Evolutionary conservation across 73 alveolate genomes (phyloP), one percentile per base, ranked within the genome.

Genomic region (Paramecium pentaurelia): DNA sequence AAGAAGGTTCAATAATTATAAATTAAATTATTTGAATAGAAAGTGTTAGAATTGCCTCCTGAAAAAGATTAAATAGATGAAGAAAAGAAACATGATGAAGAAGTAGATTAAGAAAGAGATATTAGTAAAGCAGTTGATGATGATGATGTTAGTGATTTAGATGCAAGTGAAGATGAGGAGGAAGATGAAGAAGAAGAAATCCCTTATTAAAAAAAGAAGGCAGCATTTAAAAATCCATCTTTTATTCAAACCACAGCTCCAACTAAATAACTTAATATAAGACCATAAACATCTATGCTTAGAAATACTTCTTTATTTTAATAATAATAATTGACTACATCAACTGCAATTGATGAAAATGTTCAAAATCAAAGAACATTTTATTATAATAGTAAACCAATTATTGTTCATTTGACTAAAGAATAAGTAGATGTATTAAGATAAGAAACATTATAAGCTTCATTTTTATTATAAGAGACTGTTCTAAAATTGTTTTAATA

Each of bases 101-200:
- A 54, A 5, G 30, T 6, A 3, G 70, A 54, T n/a, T 54, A 71
- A 16, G 84, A 86, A 34, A 47, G 58, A 60, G 89, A 93, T 42
- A 71, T 20, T 27, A 97, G 89, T 86, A 92, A 95, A 60, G 64
- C 40, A 73, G 86, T 20, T 89, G 88, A 95, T 77, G 87, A 88
- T 0, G 92, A 84, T 10, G 96, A 86, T 68, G 92, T 71, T 27
- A 86, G 34, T 6, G 86, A 25, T 12, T 51, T 36, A 25, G 60
- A 49, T 0, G 0, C 8, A 18, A 54, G 70, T 54, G 70, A 54
- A 1, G 60, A 47, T 1, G 60, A 47, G 1, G 91, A 64, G 8
- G 60, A 25, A 22, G 86, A 47, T 37, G 80, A 88, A 16, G 77
- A 89, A 16, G 88, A 71, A 60, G 94, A 83, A 49, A 45, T 40